Evolutionary conservation across 768 basidiomycete genomes (phyloP).

Genomic region (Austroboletus festivus): DNA sequence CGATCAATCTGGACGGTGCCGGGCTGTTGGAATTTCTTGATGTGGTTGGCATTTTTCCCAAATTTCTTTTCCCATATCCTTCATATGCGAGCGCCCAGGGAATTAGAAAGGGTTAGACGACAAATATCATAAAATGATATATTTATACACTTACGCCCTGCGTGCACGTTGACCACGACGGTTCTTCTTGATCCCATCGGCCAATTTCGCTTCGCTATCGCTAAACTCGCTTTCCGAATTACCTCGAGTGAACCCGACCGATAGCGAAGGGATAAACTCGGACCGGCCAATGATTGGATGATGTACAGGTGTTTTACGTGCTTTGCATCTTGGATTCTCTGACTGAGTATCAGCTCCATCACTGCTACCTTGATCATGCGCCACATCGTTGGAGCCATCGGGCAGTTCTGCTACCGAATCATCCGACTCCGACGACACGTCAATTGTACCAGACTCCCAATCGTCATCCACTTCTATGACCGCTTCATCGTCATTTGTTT

Average conservation of each 20-base stretch:
- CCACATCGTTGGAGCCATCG: constrained; percentile 23
- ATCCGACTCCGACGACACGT: constrained; percentile 21
- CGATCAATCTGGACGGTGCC: constrained; percentile 15
- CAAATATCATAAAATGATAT: background rate
- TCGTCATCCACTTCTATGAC: constrained; percentile 23
- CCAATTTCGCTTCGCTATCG: constrained; percentile 55
- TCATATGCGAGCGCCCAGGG: background rate
- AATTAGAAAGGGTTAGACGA: constrained; percentile 5
- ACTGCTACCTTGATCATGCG: constrained; percentile 5
- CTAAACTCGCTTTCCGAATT: constrained; percentile 77
- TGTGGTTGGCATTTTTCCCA: constrained; percentile 86
- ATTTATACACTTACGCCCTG: constrained; percentile 67
- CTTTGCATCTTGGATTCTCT: constrained; percentile 10
- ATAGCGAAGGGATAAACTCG: constrained; percentile 84
- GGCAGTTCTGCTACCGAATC: constrained; percentile 31
- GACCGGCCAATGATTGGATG: constrained; percentile 32
- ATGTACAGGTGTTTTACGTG: no score
- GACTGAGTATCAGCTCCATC: constrained; percentile 18
- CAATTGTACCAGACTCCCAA: constrained; percentile 44
- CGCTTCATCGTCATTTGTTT: constrained; percentile 4
- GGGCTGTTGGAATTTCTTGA: constrained; percentile 54
- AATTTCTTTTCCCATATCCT: constrained; percentile 99
- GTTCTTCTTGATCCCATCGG: constrained; percentile 70
- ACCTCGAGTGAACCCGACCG: constrained; percentile 80
- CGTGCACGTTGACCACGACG: constrained; percentile 92